phyloP scores from a whole-genome alignment of 106 monocot species.

The Posidonia australis region DNA sequence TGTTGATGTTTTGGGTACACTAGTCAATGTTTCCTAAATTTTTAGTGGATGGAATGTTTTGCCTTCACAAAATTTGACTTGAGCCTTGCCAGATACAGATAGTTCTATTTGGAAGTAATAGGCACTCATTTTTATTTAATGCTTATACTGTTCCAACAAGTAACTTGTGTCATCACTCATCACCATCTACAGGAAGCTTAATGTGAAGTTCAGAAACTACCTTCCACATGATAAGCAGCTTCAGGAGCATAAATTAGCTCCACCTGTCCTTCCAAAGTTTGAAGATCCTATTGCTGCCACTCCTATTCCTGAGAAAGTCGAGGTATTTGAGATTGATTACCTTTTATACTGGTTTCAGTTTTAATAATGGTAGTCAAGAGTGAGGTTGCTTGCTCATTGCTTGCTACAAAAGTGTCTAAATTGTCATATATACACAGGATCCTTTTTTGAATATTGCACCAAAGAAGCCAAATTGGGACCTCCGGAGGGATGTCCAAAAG shows the following conservation, averaged over 20 bases:
- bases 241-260: constrained; percentile 71
- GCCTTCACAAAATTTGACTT: no score
- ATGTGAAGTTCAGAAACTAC: constrained; percentile 94
- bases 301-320: constrained; percentile 41
- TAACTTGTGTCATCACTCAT: neutral
- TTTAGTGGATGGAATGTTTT: no score
- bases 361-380: neutral
- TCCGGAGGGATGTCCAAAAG: constrained; percentile 85
- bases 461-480: constrained; percentile 99
- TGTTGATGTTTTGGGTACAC: no score
- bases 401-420: neutral
- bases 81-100: no score
- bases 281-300: constrained; percentile 70
- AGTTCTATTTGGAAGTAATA: no score
- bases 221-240: constrained; percentile 90
- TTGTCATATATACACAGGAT: constrained; percentile 36
- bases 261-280: constrained; percentile 76
- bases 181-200: constrained; percentile 25
- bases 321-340: constrained; percentile 26
- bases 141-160: no score
- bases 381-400: no score
- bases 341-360: neutral
- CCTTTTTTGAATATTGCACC: constrained; percentile 96
- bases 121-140: neutral
- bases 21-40: no score